Evolutionary conservation across 805 yeast genomes (phyloP).

Genomic region (Lipomyces yamadae): DNA sequence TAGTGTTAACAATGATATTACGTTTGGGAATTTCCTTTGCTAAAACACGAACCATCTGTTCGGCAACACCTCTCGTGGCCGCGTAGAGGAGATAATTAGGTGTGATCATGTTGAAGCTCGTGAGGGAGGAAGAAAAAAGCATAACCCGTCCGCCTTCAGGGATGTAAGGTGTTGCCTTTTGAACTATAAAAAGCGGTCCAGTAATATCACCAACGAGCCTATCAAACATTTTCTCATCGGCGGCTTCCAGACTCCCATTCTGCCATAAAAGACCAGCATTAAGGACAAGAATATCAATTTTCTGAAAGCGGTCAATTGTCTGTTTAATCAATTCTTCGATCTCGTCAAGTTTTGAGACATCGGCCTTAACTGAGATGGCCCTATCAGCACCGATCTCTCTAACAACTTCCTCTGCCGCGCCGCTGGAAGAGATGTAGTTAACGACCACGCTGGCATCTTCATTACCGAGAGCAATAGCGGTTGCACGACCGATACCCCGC

Average conservation of each 20-base stretch:
- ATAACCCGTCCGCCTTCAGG: neutral
- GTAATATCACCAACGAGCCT: slow-evolving; percentile 4
- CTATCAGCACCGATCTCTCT: slow-evolving; percentile 8
- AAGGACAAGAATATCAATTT: slow-evolving; percentile 10
- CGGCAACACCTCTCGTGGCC: slow-evolving; percentile 63
- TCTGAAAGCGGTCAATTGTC: slow-evolving; percentile 6
- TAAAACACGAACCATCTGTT: slow-evolving; percentile 54
- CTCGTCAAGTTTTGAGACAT: slow-evolving; percentile 42
- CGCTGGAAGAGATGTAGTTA: slow-evolving; percentile 39
- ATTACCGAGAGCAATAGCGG: slow-evolving; percentile 56
- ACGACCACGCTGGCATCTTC: slow-evolving; percentile 57
- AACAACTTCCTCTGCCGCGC: slow-evolving; percentile 13
- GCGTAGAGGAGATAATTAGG: slow-evolving; percentile 59
- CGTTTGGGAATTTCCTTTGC: slow-evolving; percentile 53
- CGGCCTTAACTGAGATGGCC: slow-evolving; percentile 33
- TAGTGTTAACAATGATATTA: slow-evolving; percentile 54
- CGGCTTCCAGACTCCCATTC: slow-evolving; percentile 1
- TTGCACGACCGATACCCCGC: slow-evolving; percentile 64
- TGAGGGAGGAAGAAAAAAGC: neutral
- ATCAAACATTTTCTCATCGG: slow-evolving; percentile 11
- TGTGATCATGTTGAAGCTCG: slow-evolving; percentile 39
- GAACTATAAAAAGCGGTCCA: slow-evolving; percentile 7
- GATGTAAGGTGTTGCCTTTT: neutral
- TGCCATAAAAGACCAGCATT: slow-evolving; percentile 11
- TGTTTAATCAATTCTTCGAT: slow-evolving; percentile 42